Base-by-base conservation (phyloP, 352 stramenopile species). In the Peronospora tabacina region DNA sequence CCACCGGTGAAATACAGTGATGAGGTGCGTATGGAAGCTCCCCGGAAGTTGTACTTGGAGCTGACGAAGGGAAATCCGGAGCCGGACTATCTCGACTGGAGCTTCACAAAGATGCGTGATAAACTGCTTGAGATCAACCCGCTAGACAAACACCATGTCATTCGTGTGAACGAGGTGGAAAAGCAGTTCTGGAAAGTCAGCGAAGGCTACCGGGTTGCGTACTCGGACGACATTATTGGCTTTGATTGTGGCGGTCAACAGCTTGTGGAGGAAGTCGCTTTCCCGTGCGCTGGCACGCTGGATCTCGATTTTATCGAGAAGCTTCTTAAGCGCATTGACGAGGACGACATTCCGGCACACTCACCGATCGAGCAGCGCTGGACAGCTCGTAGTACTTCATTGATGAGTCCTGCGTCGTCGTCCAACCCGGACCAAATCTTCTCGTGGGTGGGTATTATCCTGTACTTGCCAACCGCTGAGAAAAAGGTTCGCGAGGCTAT, bases 171-270 rank as follows among this genome's bases (percentile, higher is more conserved):
- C 56, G 67, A 85, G 43, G 90, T 85, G 17, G 96, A 99, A 69
- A 93, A 91, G 29, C 75, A 95, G 40, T 99, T 98, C 61, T 99
- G 96, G 96, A 81, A 84, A 59, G 74, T 80, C 17, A 97, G 75
- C 55, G 70, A 98, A 65, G 95, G 92, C 33, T 93, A 84, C 51
- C 82, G 95, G 15, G 81, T 96, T 7, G 83, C 80, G 32, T 87
- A 85, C 17, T 98, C 88, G 30, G 94, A 97, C 60, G 72, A 98
- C 56, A 90, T 98, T 44, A 89, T 99, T 33, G 94, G 96, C 42
- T 99, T 99, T 66, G 96, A 99, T 76, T 99, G 96, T 63, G 96
- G 96, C 37, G 96, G 96, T 15, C 84, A 98, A 69, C 96, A 99
- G 71, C 96, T 95, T 65, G 96, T 99, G 3, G 89, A 93, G 38